Evolutionary conservation across 1,139 yeast species (phyloP), one percentile per base, ranked within the genome.

Genomic region (Hemisphaericaspora subhashii): DNA sequence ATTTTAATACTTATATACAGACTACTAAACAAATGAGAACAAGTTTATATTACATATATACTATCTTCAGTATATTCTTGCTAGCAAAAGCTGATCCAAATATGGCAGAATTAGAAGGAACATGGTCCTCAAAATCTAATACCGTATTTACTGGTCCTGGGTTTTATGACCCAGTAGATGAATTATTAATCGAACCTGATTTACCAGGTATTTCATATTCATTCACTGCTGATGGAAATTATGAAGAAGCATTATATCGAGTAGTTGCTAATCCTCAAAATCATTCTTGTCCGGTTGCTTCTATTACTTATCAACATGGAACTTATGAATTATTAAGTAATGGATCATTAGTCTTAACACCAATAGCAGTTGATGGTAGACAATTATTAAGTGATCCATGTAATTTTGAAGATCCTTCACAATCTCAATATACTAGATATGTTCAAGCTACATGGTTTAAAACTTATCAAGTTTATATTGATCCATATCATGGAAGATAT

Each of bases 131-230:
- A 13, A 92, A 92, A 61, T 83, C 97, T 15, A 87, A 86, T 60
- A 81, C 95, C 6, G 98, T 94, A 8, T 84, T 92, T 67, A 92
- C 98, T 0, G 98, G 98, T 0, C 96, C 98, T 0, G 96, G 92
- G 3, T 92, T 92, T 57, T 92, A 81, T 58, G 98, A 92, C 60
- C 98, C 98, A 1, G 86, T 89, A 17, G 96, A 89, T 57, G 98
- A 92, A 62, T 77, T 90, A 21, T 71, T 92, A 44, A 86, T 89
- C 50, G 98, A 94, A 60, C 98, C 98, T 3, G 92, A 90, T 17
- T 74, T 92, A 39, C 97, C 98, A 4, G 98, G 98, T 20, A 79
- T 90, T 44, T 83, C 95, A 5, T 88, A 84, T 64, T 88, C 97
- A 4, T 92, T 92, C 68, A 90, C 97, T 1, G 79, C 74, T 13